phyloP scores from a whole-genome alignment of 2,329 filamentous ascomycete species.

The Septoria linicola region DNA sequence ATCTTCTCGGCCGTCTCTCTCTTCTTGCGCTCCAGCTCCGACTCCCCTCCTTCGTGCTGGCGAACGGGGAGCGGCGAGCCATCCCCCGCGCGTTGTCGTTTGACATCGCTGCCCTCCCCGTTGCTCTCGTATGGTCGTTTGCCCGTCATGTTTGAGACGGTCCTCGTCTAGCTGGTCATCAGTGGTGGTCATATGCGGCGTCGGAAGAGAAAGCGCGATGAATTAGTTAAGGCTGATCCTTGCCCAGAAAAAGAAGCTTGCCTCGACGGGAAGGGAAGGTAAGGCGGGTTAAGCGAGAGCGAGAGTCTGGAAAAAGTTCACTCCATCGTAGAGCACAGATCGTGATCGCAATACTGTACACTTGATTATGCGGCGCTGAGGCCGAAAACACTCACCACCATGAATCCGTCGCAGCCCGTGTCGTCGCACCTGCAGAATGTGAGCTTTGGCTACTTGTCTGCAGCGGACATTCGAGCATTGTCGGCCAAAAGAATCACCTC shows the following conservation, averaged over 20 bases:
- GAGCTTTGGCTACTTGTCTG: constrained; percentile 82
- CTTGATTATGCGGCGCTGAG: too few species aligned
- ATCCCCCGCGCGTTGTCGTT: constrained; percentile 42
- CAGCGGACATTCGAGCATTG: constrained; percentile 78
- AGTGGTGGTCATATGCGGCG: constrained; percentile 1
- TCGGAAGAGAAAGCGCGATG: constrained; percentile 5
- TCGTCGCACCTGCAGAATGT: constrained; percentile 81
- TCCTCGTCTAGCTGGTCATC: neutral
- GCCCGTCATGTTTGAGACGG: constrained; percentile 34
- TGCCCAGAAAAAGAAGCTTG: too few species aligned
- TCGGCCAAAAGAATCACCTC: constrained; percentile 95
- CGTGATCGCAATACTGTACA: too few species aligned
- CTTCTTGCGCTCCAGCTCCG: constrained; percentile 37
- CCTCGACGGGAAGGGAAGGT: too few species aligned
- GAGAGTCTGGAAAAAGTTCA: constrained; percentile 8
- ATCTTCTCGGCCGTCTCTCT: constrained; percentile 37
- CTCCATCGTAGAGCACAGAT: too few species aligned
- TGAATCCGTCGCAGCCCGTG: constrained; percentile 66
- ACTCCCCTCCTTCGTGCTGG: constrained; percentile 19
- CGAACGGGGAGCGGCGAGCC: constrained; percentile 37
- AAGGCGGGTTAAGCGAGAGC: too few species aligned
- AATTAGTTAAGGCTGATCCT: neutral
- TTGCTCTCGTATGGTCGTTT: constrained; percentile 45
- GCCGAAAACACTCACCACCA: constrained; percentile 20
- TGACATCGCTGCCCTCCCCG: constrained; percentile 41